Base-by-base conservation (phyloP, 1,284 basidiomycete genomes). In the Vanrija humicola region DNA sequence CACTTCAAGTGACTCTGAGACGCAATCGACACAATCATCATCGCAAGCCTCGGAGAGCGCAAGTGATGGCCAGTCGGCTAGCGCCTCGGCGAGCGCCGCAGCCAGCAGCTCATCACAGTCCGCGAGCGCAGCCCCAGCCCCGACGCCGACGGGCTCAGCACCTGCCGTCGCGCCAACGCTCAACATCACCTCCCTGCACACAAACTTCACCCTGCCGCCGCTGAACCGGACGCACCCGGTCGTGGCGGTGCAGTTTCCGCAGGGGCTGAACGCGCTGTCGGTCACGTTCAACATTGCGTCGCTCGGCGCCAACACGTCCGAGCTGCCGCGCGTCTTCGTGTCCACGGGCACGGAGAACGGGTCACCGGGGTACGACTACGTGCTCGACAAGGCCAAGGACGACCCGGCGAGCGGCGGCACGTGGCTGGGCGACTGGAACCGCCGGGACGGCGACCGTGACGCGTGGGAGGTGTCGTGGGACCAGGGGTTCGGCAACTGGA, bases 401-500 rank as follows among this genome's bases (percentile, higher is more conserved):
- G 45, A 46, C 18, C 61, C 85, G 0, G 80, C 81, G 1, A 88
- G 86, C 58, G 80, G 78, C 48, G 75, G 80, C 1, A 64, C 69
- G n/a, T 64, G 74, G 16, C 82, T 82, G 0, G 76, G 78, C 0
- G 74, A 79, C 0, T 67, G 56, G 10, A 82, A 73, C 50, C 44
- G 78, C 12, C 77, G 79, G 3, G 59, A 54, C 43, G 52, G 60
- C 15, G 62, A 66, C 3, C 77, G 81, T 53, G 79, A 80, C 4
- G 81, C 76, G 47, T 84, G 88, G 73, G 78, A 86, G 19, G 50
- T 66, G 0, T 52, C 83, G 16, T 69, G 65, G 64, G 64, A 76
- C 16, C 68, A 80, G 54, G 88, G 88, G 0, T 76, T 79, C 43
- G 87, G 83, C 0, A 80, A 74, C 53, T 86, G 83, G 81, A 82